Base-by-base conservation (phyloP, 306 rosid species). In the Gastrolobium bilobum region DNA sequence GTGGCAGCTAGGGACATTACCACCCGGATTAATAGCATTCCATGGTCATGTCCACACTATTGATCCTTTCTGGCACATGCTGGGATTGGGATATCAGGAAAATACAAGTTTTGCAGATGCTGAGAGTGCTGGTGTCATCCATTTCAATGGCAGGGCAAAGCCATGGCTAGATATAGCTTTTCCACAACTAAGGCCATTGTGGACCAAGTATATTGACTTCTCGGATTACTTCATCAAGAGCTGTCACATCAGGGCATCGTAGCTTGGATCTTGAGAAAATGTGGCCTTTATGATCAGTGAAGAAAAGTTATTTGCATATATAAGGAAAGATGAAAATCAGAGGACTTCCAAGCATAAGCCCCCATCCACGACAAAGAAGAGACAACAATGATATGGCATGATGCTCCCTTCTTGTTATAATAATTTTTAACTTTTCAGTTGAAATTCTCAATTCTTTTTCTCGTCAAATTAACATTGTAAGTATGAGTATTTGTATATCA, bases 101-200 rank as follows among this genome's bases (percentile, higher is more conserved):
- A 89, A 88, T 79, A 91, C 96, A 51, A 91, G 90, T 75, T 47
- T 84, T 75, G 83, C 59, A 6, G 92, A 93, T 65, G 97, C 89
- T 58, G 86, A 90, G 87, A 86, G 42, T 68, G 94, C 93, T 2
- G 98, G 97, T 4, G 98, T 96, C 74, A 73, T 96, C 83, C 98
- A 96, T 86, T 96, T 90, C 83, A 96, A 93, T 65, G 99, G 99
- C 80, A 83, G 97, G 77, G 99, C 96, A 65, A 96, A 96, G 79
- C 99, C 99, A 30, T 96, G 99, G 99, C 92, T 96, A 47, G 99
- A 96, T 52, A 89, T 96, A 71, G 96, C 94, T 46, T 96, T 91
- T 85, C 94, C 94, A 2, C 81, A 84, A 26, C 93, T 93, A n/a
- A 82, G 86, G 87, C 88, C 89, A 61, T 56, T 96, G 56, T 96